Conservation (phyloP, 345 rosid genomes). For the Limnanthes douglasii region DNA sequence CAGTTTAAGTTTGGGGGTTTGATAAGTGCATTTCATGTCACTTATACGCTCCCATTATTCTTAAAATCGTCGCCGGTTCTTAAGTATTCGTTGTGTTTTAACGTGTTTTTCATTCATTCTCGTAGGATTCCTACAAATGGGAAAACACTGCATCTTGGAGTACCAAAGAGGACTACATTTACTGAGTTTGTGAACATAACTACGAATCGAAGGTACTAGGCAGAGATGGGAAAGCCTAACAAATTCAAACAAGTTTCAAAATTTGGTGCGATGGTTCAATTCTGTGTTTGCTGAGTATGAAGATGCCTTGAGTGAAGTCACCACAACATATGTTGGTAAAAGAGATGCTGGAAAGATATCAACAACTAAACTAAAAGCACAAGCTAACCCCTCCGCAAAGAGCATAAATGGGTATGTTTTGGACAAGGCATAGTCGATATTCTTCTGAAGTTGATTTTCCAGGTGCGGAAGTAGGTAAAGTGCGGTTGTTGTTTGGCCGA, state of each 20-base stretch:
- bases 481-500: constrained; percentile 76
- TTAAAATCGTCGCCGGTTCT: too few species aligned
- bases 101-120: too few species aligned
- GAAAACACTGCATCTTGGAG: too few species aligned
- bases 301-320: constrained; percentile 33
- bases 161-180: too few species aligned
- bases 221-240: constrained; percentile 88
- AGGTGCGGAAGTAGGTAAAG: constrained; percentile 67
- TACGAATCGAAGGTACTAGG: constrained; percentile 78
- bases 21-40: too few species aligned
- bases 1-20: too few species aligned
- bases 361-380: too few species aligned
- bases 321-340: constrained; percentile 33
- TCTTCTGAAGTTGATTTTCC: constrained; percentile 66
- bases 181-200: too few species aligned
- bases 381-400: too few species aligned
- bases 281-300: constrained; percentile 48
- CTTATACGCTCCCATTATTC: too few species aligned
- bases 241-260: constrained; percentile 80
- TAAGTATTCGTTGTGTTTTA: too few species aligned
- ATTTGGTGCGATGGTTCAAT: constrained; percentile 74
- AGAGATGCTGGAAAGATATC: constrained; percentile 43
- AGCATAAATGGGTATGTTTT: constrained; percentile 21
- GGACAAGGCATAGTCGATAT: constrained; percentile 42
- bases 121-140: too few species aligned